Conservation (phyloP, 2,329 filamentous ascomycete genomes). For the Pseudocercospora vitis region DNA sequence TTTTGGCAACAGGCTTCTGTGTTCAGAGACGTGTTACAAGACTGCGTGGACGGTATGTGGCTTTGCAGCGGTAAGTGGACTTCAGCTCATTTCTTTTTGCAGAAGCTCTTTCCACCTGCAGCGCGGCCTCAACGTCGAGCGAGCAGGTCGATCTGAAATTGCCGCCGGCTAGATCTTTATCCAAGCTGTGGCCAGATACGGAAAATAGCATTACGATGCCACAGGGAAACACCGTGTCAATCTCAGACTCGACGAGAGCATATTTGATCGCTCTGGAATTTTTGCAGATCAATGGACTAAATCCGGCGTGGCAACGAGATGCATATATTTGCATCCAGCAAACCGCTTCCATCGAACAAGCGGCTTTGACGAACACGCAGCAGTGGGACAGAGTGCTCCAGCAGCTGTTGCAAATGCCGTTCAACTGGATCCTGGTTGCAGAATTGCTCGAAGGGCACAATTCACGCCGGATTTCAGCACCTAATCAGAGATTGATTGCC, state of each 20-base stretch:
- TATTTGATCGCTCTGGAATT: conserved; percentile 33
- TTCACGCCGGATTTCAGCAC: conserved; percentile 7
- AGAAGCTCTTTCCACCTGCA: conserved; percentile 51
- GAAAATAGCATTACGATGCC: conserved; percentile 45
- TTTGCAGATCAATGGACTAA: conserved; percentile 21
- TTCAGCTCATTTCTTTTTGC: conserved; percentile 27
- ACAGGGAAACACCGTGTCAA: conserved; percentile 39
- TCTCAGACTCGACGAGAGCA: conserved; percentile 25
- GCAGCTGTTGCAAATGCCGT: conserved; percentile 19
- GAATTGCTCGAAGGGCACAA: conserved; percentile 17
- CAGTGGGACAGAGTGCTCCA: conserved; percentile 26
- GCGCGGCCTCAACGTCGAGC: conserved; percentile 29
- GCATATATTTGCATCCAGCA: conserved; percentile 25
- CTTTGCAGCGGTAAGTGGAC: conserved; percentile 24
- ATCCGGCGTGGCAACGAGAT: conserved; percentile 28
- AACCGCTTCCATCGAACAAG: conserved; percentile 10
- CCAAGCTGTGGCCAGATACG: conserved; percentile 41
- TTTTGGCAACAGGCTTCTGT: conserved; percentile 40
- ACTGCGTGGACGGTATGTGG: conserved; percentile 44
- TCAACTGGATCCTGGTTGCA: conserved; percentile 17
- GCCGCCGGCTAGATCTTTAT: conserved; percentile 43
- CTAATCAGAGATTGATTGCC: conserved; percentile 23
- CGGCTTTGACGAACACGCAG: conserved; percentile 20
- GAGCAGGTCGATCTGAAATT: conserved; percentile 36
- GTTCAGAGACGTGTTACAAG: conserved; percentile 41